Evolutionary conservation across 768 basidiomycete genomes (phyloP), one percentile per base, ranked within the genome.

Genomic region (Leccinum barrowsii): DNA sequence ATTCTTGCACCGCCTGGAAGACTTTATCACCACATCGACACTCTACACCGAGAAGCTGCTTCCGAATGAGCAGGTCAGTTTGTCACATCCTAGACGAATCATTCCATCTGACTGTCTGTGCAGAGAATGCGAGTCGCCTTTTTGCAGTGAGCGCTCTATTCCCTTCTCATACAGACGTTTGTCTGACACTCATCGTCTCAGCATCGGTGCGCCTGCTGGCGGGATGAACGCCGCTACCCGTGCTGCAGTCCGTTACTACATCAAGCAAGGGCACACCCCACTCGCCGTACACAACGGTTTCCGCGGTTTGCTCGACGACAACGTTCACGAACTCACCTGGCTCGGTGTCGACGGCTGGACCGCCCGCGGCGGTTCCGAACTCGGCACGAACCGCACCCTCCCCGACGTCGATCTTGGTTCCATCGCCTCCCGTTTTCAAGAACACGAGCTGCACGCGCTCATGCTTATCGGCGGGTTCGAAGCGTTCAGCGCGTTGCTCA

Each of bases 141-240:
- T 59, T 86, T 93, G 77, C 91, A 93, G 92, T 91, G 75, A 77
- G 88, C 72, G 19, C 19, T n/a, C 11, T 12, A 1, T 7, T 8
- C 5, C 51, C 8, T 17, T 40, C 28, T 40, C 2, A 7, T 17
- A n/a, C 21, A 15, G 6, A n/a, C 30, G 21, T 21, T n/a, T 50
- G 5, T 50, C 24, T 56, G 44, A 61, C 15, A 42, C n/a, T 58
- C 32, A 30, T 17, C 46, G 57, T 56, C 54, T 28, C 47, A 96
- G 94, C 68, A 87, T 94, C 68, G 96, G 97, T 52, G 97, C 97
- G 1, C 96, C 97, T 5, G 97, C 97, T 2, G 96, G 96, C 49
- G 97, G 97, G 8, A 98, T 98, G 93, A 98, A 98, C 70, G 95
- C 97, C 2, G 97, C 96, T 0, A 97, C 94, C 1, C 90, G 96